Percentiles rank a stretch among this genome's conserved stretches.
phyloP scores from a whole-genome alignment of 306 rosid genomes.

The Prunus mira region DNA sequence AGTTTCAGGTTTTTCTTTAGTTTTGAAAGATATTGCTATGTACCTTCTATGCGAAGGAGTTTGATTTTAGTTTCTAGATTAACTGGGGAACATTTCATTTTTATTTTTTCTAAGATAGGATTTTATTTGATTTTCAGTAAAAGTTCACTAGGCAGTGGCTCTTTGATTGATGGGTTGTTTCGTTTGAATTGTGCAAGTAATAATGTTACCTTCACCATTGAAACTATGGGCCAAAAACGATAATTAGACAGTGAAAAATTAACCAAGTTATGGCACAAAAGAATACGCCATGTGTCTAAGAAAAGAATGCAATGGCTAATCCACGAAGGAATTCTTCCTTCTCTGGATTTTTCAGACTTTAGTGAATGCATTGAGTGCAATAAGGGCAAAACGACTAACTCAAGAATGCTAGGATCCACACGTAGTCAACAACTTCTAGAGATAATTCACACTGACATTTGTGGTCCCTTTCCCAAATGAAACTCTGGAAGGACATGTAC shows the following conservation, averaged over 20 bases:
- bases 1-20: neutral
- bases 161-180: neutral
- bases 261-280: neutral
- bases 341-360: neutral
- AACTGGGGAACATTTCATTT: neutral
- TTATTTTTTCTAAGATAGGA: neutral
- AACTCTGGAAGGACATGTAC: neutral
- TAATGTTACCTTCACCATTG: neutral
- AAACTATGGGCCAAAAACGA: neutral
- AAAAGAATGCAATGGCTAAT: neutral
- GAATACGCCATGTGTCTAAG: neutral
- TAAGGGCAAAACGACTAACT: neutral
- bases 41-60: neutral
- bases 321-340: neutral
- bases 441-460: neutral
- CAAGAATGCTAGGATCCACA: neutral
- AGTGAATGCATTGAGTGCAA: neutral
- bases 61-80: neutral
- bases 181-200: neutral
- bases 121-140: neutral
- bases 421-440: neutral
- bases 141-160: neutral
- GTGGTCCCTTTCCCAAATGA: neutral
- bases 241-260: neutral
- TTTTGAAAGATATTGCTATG: neutral